These are phyloP conservation scores for Sporothrix euskadiensis DNA, from an alignment of 2,329 filamentous ascomycete species.

Conservation along the genomic window DNA sequence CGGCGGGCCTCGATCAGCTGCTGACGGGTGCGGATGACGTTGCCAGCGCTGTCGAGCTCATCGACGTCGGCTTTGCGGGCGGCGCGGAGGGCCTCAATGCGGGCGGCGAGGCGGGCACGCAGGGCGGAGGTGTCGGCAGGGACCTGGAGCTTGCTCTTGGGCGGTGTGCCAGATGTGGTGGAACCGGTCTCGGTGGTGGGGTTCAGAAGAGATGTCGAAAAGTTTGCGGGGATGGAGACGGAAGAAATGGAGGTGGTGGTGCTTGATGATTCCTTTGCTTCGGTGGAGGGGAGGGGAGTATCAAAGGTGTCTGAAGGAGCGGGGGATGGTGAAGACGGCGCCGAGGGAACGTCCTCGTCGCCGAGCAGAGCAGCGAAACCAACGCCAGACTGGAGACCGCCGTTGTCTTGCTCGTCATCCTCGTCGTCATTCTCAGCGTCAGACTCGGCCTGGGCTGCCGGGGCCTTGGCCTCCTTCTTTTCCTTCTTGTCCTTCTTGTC, in stretches of 20 bases:
- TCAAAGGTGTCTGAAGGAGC: slow-evolving; percentile 65
- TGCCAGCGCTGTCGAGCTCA: slow-evolving; percentile 62
- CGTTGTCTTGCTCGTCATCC: slow-evolving; percentile 47
- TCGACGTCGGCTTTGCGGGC: slow-evolving; percentile 74
- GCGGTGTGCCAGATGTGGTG: slow-evolving; percentile 15
- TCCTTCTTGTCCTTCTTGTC: slow-evolving; percentile 38
- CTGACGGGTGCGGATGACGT: slow-evolving; percentile 80
- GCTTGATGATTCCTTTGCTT: slow-evolving; percentile 51
- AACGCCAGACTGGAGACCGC: slow-evolving; percentile 48
- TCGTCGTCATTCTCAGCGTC: slow-evolving; percentile 66
- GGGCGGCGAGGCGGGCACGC: slow-evolving; percentile 74
- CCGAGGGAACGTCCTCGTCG: slow-evolving; percentile 46
- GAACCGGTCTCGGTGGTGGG: not conserved
- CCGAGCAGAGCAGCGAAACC: slow-evolving; percentile 52
- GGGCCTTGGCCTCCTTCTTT: slow-evolving; percentile 15
- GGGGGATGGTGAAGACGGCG: slow-evolving; percentile 39
- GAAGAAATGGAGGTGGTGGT: slow-evolving; percentile 35
- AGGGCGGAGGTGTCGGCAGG: slow-evolving; percentile 73
- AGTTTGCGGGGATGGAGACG: slow-evolving; percentile 23
- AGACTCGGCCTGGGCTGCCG: slow-evolving; percentile 48
- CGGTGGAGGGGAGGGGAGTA: slow-evolving; percentile 45
- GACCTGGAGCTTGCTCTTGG: slow-evolving; percentile 22
- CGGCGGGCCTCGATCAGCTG: slow-evolving; percentile 89
- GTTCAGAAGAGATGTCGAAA: slow-evolving; percentile 36
- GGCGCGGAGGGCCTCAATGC: slow-evolving; percentile 80